Evolutionary conservation across 2,329 filamentous ascomycete species (phyloP).

Genomic region (Nothophoma quercina): DNA sequence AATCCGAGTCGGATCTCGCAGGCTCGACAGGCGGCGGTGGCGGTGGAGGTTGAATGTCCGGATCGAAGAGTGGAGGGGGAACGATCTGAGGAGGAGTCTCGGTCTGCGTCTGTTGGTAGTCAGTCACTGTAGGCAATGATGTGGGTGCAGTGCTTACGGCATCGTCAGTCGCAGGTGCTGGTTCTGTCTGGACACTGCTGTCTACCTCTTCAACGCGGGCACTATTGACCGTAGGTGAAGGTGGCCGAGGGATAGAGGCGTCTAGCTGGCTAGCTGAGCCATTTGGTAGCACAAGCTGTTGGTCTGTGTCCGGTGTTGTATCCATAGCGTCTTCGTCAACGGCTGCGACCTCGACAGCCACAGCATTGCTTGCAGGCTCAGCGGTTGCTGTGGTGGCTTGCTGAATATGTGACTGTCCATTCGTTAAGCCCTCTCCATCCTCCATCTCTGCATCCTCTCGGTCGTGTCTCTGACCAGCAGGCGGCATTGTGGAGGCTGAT

Average conservation of each 20-base stretch:
- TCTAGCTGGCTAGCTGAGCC: conserved; percentile 24
- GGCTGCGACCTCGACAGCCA: conserved; percentile 40
- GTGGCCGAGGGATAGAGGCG: conserved; percentile 21
- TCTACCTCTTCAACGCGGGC: conserved; percentile 11
- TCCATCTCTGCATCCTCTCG: conserved; percentile 48
- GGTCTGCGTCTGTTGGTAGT: conserved; percentile 23
- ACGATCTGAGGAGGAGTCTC: conserved; percentile 26
- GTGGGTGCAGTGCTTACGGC: conserved; percentile 23
- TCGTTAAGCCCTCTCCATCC: conserved; percentile 33
- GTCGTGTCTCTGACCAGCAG: conserved; percentile 46
- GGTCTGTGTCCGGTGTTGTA: conserved; percentile 44
- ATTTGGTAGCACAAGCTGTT: conserved; percentile 33
- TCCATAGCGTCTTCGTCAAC: conserved; percentile 51
- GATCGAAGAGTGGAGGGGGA: conserved; percentile 34
- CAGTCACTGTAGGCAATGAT: conserved; percentile 8
- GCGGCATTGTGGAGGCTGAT: conserved; percentile 41
- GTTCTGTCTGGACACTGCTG: conserved; percentile 19
- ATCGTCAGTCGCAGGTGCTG: conserved; percentile 10
- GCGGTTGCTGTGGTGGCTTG: conserved; percentile 11
- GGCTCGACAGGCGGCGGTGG: conserved; percentile 43
- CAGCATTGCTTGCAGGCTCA: conserved; percentile 21
- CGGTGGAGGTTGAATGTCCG: conserved; percentile 37
- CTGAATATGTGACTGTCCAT: conserved; percentile 16
- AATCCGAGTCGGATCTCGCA: conserved; percentile 41
- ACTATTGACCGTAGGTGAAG: conserved; percentile 25